Percentiles rank a stretch among this genome's conserved stretches.
Conservation (phyloP, 2,329 filamentous ascomycete genomes). For the Diplodia intermedia region DNA sequence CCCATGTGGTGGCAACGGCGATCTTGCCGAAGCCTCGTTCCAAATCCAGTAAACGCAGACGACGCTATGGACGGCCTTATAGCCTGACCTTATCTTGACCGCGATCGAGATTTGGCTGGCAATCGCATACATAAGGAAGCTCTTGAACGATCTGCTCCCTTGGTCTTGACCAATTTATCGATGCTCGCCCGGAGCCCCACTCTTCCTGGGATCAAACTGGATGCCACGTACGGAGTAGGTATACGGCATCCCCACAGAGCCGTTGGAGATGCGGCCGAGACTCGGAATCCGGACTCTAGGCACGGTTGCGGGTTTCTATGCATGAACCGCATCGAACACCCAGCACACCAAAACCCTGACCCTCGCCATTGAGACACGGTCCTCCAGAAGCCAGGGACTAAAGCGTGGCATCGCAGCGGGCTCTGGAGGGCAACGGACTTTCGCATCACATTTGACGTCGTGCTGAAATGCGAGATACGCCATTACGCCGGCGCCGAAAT, state of each 20-base stretch:
- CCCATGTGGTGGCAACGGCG: not conserved
- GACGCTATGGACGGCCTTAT: slow-evolving; percentile 10
- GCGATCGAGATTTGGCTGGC: slow-evolving; percentile 5
- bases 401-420: too few relatives aligned
- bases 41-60: not conserved
- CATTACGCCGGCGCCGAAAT: not conserved
- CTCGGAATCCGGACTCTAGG: too few relatives aligned
- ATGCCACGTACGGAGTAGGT: not conserved
- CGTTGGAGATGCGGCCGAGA: not conserved
- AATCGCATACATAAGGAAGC: slow-evolving; percentile 4
- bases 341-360: not conserved
- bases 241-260: not conserved
- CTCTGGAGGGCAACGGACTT: not conserved
- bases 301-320: not conserved
- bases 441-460: not conserved
- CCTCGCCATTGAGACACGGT: not conserved
- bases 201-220: not conserved
- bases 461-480: not conserved
- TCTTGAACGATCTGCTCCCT: not conserved
- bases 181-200: not conserved
- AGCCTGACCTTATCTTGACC: slow-evolving; percentile 1
- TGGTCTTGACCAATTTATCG: not conserved
- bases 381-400: not conserved
- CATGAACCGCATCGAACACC: not conserved
- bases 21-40: slow-evolving; percentile 10